Conservation (phyloP, 2,329 filamentous ascomycete species). For the Colletotrichum falcatum region DNA sequence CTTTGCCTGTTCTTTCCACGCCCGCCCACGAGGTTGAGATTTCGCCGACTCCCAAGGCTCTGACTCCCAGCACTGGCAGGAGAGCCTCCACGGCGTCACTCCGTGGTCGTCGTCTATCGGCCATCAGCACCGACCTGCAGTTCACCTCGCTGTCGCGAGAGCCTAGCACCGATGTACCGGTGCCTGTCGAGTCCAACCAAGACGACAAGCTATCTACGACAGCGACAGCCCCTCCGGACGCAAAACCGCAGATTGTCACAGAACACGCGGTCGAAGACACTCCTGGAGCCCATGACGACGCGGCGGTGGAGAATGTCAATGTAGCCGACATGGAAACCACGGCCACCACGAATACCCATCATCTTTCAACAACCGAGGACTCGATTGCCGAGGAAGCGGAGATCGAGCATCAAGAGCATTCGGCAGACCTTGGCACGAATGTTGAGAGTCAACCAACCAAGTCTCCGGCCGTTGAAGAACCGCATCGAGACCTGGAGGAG, state of each 20-base stretch:
- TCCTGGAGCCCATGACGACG: neutral
- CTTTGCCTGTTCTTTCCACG: constrained; percentile 52
- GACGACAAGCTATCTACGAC: neutral
- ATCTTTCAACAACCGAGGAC: neutral
- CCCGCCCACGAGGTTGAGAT: constrained; percentile 52
- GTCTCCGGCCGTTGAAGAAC: neutral
- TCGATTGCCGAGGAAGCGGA: constrained; percentile 5
- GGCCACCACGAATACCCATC: neutral
- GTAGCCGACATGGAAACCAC: neutral
- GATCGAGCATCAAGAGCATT: neutral
- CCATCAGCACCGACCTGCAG: constrained; percentile 30
- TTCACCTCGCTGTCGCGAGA: constrained; percentile 22
- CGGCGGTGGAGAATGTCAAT: neutral
- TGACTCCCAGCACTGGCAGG: constrained; percentile 29
- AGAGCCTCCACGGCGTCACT: constrained; percentile 30
- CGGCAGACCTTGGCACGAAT: neutral
- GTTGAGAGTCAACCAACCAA: neutral
- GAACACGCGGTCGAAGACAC: neutral
- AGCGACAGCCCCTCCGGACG: neutral
- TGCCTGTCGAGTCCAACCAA: neutral
- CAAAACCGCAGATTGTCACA: constrained; percentile 4
- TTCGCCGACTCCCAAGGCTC: constrained; percentile 35
- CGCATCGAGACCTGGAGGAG: neutral
- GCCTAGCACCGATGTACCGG: constrained; percentile 19
- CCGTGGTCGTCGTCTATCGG: constrained; percentile 33